Percentiles rank a stretch among this genome's conserved stretches.
Evolutionary conservation across 1,139 yeast genomes (phyloP).

Genomic region (Yamadazyma epiphylla): DNA sequence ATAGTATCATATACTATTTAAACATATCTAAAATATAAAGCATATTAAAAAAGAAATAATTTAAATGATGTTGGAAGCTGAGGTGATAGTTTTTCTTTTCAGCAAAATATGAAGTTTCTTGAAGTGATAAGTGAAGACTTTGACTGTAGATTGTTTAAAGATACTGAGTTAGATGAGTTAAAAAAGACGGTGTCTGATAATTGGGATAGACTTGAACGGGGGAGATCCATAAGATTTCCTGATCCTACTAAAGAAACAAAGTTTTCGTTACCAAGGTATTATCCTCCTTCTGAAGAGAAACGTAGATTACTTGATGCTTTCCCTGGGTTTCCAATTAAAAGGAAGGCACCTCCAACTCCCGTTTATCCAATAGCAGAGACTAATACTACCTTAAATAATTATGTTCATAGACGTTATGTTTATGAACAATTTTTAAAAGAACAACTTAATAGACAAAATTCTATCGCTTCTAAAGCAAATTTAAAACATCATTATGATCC

Average conservation of each 20-base stretch:
- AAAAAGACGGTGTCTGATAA: constrained; percentile 1
- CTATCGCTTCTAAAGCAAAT: not conserved
- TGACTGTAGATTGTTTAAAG: constrained; percentile 4
- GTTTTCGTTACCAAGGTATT: too few relatives aligned
- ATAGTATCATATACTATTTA: too few relatives aligned
- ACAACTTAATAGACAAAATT: not conserved
- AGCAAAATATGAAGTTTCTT: not conserved
- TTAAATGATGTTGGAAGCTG: too few relatives aligned
- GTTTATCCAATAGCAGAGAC: constrained; percentile 18
- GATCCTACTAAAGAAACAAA: too few relatives aligned
- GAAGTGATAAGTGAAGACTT: constrained; percentile 5
- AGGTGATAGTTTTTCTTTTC: not conserved
- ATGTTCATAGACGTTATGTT: constrained; percentile 16
- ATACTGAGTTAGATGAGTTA: not conserved
- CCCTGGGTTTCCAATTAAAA: too few relatives aligned
- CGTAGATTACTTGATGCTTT: too few relatives aligned
- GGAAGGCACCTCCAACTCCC: too few relatives aligned
- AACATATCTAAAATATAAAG: too few relatives aligned
- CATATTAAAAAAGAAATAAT: not conserved
- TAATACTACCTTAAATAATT: constrained; percentile 20
- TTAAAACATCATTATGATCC: constrained; percentile 2
- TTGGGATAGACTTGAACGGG: too few relatives aligned
- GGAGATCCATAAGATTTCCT: too few relatives aligned
- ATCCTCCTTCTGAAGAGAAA: too few relatives aligned
- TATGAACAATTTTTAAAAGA: constrained; percentile 9